Base-by-base conservation (phyloP, 116 monocot genomes). In the Phalaenopsis hybrid region DNA sequence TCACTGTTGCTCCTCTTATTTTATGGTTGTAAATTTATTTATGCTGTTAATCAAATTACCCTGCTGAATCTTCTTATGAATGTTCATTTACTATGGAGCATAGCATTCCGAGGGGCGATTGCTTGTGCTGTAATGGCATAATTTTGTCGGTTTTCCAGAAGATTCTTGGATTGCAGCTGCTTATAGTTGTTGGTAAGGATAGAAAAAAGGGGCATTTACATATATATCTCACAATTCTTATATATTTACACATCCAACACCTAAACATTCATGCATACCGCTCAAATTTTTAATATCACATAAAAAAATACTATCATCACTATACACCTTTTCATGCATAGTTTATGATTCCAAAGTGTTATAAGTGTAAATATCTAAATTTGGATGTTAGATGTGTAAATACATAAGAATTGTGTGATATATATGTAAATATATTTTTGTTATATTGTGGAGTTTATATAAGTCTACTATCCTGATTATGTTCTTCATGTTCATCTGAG, bases 131-230 rank as follows among this genome's bases (percentile, higher is more conserved):
- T 6, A 20, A 41, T 43, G 75, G 23, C 51, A 51, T 51, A 75
- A 79, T 75, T 86, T 25, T 88, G 77, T 44, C 80, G 82, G 82
- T 65, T 81, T 87, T 81, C 87, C 86, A 48, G 89, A 89, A 86
- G 89, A 81, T 85, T 84, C 81, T 84, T 86, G 75, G 86, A 90
- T 85, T 80, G 52, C 72, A 68, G 79, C 85, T 86, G 86, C 90
- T 79, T 88, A 88, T 87, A 28, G 76, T 91, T 75, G 83, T 92
- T 88, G 90, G 89, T 92, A 90, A 92, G 92, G 78, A 84, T 67
- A 82, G 82, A 58, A 79, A 82, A 84, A 18, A 21, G 37, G 37
- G 37, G 37, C 37, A 37, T 37, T 37, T 37, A 37, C 37, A 37
- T 37, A 37, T 37, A 37, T 3, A 37, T 37, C 37, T 37, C 37